phyloP scores from a whole-genome alignment of 148 eudicot species.

The Dysphania ambrosioides region DNA sequence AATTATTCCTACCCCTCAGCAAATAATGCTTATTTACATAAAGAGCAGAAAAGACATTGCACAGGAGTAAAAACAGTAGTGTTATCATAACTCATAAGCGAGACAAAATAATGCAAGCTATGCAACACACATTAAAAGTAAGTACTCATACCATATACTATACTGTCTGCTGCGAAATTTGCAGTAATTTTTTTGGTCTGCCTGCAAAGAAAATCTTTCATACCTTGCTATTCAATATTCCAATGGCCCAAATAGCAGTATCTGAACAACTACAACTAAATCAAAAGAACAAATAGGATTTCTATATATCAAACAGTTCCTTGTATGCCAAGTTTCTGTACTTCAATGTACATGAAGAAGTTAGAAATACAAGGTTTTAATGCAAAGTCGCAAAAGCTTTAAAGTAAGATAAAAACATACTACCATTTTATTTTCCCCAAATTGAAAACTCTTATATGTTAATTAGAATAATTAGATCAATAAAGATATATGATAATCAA shows the following conservation, averaged over 20 bases:
- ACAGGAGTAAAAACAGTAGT: conserved; percentile 23
- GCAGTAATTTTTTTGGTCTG: conserved; percentile 21
- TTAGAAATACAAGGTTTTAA: no score
- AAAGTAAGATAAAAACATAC: no score
- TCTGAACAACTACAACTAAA: not conserved
- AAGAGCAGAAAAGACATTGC: conserved; percentile 6
- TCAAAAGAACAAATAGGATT: not conserved
- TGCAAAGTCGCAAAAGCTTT: no score
- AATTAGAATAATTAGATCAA: conserved; percentile 11
- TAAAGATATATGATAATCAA: conserved; percentile 16
- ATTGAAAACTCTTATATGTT: conserved; percentile 20
- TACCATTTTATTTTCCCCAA: not conserved
- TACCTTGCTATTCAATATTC: conserved; percentile 26
- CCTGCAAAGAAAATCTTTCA: conserved; percentile 33
- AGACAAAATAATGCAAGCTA: no score
- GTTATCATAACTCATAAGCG: conserved; percentile 22
- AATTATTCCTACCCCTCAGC: not conserved
- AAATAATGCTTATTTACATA: not conserved
- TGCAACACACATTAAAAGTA: conserved; percentile 23
- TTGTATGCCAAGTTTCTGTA: conserved; percentile 29
- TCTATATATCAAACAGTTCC: conserved; percentile 18
- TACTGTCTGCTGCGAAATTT: conserved; percentile 35
- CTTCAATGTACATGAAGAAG: not conserved
- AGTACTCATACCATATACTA: conserved; percentile 25
- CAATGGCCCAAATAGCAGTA: conserved; percentile 25